A percentile compares a stretch with the other conserved stretches of the same genome.
Evolutionary conservation across 1,284 basidiomycete species (phyloP).

Genomic region (Phylloboletellus chloephorus): DNA sequence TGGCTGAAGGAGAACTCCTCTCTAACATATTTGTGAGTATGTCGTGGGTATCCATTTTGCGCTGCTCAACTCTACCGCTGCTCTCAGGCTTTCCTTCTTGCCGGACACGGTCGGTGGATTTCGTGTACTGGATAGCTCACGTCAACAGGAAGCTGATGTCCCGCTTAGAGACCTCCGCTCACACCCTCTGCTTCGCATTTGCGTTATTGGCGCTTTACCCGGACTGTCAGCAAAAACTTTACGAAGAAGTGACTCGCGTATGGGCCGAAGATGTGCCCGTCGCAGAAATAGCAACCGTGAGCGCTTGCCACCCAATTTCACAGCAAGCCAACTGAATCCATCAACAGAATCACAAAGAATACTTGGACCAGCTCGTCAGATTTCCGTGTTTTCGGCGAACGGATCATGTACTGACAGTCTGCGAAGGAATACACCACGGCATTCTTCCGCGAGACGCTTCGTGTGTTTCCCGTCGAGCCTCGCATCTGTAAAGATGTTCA

Average conservation of each 20-base stretch:
- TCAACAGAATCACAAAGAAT: constrained; percentile 34
- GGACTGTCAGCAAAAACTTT: constrained; percentile 39
- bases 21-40: constrained; percentile 42
- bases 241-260: constrained; percentile 34
- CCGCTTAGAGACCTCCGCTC: constrained; percentile 39
- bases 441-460: constrained; percentile 41
- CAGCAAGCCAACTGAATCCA: not conserved
- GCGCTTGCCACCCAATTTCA: not conserved
- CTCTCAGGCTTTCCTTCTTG: constrained; percentile 37
- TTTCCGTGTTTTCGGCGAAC: not conserved
- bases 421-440: constrained; percentile 38
- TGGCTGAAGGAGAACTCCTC: constrained; percentile 41
- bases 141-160: constrained; percentile 3
- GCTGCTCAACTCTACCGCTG: not conserved
- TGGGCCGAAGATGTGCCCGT: constrained; percentile 33
- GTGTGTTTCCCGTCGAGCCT: constrained; percentile 36
- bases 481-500: constrained; percentile 39
- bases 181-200: constrained; percentile 39
- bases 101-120: constrained; percentile 23
- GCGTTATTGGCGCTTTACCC: constrained; percentile 43
- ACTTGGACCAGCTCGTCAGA: constrained; percentile 32
- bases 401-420: not conserved
- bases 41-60: not conserved
- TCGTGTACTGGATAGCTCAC: not conserved
- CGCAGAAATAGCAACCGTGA: constrained; percentile 19